Evolutionary conservation across 2,329 filamentous ascomycete species (phyloP), one percentile per base, ranked within the genome.

Genomic region (Cladosporium colombiae): DNA sequence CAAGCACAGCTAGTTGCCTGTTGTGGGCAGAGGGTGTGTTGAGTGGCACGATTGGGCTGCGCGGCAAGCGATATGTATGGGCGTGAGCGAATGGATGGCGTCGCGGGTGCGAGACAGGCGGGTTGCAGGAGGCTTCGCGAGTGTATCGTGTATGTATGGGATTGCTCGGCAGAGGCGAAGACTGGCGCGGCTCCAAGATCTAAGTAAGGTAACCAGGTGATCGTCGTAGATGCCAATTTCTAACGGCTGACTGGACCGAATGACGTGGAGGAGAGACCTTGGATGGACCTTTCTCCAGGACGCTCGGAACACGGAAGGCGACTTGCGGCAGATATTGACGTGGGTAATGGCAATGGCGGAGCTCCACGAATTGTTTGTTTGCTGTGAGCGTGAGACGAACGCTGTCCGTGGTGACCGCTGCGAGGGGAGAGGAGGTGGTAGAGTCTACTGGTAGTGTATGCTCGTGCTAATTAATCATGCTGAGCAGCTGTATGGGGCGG

Each of bases 221-320:
- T 55, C 52, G 52, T 46, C 40, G 40, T 23, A 46, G 40, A 46
- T 46, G 40, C 52, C 52, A 55, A 55, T 55, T 55, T 16, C 27
- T 31, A 55, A 55, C 52, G 52, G 52, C 40, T 46, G 52, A 29
- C 40, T 46, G 40, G 40, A 4, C 40, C 52, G 29, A 61, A 61
- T 61, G 58, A 61, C 58, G 58, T 61, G 40, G 52, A 21, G n/a
- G 52, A 55, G 27, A 52, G 23, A 55, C 52, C 29, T 33, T 55
- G 18, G 56, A 40, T 57, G 33, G 23, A 44, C 35, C 56, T 37
- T 59, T 21, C 58, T 49, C 58, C 58, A 61, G 58, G 46, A 61
- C 58, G 58, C 44, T 61, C 44, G 58, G 57, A 14, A 60, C 57
- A 49, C 49, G 49, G 49, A 14, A 29, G 52, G 52, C 52, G 27